phyloP scores from a whole-genome alignment of 805 yeast species.

The Myxozyma kluyveri region DNA sequence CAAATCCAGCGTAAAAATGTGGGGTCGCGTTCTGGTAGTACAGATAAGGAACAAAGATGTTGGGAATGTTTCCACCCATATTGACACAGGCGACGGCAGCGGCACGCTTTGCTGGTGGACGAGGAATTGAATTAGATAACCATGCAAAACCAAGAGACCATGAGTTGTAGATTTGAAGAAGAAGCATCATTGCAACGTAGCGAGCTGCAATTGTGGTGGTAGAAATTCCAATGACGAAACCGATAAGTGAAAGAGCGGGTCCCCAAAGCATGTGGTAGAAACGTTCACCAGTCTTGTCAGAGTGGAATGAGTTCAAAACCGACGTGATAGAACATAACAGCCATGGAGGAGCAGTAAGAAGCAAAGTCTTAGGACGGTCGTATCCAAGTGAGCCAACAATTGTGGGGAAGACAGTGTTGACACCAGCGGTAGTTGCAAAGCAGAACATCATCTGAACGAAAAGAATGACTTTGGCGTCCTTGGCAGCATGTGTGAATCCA shows the following conservation, averaged over 20 bases:
- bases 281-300: conserved; percentile 19
- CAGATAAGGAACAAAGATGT: conserved; percentile 32
- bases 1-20: conserved; percentile 34
- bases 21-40: conserved; percentile 29
- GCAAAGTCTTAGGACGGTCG: conserved; percentile 48
- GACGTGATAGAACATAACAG: conserved; percentile 10
- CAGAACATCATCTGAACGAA: conserved; percentile 33
- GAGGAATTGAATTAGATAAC: conserved; percentile 53
- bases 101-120: conserved; percentile 48
- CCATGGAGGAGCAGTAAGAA: conserved; percentile 37
- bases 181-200: conserved; percentile 37
- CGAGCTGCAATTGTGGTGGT: conserved; percentile 55
- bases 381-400: conserved; percentile 58
- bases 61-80: conserved; percentile 33
- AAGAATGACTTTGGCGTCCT: conserved; percentile 30
- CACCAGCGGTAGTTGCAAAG: conserved; percentile 58
- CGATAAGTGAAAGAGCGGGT: conserved; percentile 42
- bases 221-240: conserved; percentile 51
- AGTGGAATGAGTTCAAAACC: conserved; percentile 11
- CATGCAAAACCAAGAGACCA: conserved; percentile 53
- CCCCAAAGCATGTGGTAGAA: conserved; percentile 50
- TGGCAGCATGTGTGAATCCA: conserved; percentile 19
- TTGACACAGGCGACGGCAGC: conserved; percentile 52
- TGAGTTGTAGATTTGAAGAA: conserved; percentile 56
- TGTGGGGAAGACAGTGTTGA: conserved; percentile 48